Evolutionary conservation across 2,329 filamentous ascomycete species (phyloP).

Genomic region (Sarocladiaceae sp.): DNA sequence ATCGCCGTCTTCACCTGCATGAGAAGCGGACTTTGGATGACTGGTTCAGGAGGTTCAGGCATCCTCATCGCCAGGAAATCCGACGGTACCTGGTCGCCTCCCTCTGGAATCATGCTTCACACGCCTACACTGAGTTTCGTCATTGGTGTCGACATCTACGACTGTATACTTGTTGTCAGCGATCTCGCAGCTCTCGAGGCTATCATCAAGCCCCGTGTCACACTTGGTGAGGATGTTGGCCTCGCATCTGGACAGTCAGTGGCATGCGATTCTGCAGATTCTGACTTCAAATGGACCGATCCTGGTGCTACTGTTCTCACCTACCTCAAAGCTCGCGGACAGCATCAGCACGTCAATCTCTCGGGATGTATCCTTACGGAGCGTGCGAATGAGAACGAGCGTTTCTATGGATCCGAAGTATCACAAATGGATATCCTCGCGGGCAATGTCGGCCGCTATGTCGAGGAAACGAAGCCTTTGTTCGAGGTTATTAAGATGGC

Average conservation of each 20-base stretch:
- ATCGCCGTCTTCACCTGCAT: constrained; percentile 94
- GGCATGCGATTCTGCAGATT: constrained; percentile 45
- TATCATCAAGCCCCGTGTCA: constrained; percentile 75
- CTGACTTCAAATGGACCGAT: constrained; percentile 47
- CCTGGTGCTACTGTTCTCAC: constrained; percentile 52
- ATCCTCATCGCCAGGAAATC: constrained; percentile 79
- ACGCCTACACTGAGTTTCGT: constrained; percentile 86
- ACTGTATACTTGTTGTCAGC: constrained; percentile 92
- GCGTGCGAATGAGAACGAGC: constrained; percentile 55
- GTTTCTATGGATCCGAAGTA: constrained; percentile 47
- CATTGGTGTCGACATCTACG: constrained; percentile 90
- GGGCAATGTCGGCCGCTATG: constrained; percentile 49
- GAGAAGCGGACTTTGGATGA: constrained; percentile 88
- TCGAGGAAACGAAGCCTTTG: constrained; percentile 54
- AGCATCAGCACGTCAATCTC: constrained; percentile 49
- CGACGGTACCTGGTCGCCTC: constrained; percentile 87
- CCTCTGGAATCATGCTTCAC: constrained; percentile 86
- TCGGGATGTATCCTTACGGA: constrained; percentile 54
- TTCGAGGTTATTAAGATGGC: constrained; percentile 84
- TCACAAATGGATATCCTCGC: constrained; percentile 54
- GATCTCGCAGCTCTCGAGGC: constrained; percentile 77
- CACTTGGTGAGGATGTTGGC: constrained; percentile 76
- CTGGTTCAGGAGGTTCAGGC: constrained; percentile 85
- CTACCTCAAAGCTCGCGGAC: constrained; percentile 56
- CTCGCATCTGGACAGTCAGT: constrained; percentile 73